These are phyloP conservation scores for Trichophyton verrucosum DNA, from an alignment of 2,329 filamentous ascomycete species.

Conservation along the genomic window DNA sequence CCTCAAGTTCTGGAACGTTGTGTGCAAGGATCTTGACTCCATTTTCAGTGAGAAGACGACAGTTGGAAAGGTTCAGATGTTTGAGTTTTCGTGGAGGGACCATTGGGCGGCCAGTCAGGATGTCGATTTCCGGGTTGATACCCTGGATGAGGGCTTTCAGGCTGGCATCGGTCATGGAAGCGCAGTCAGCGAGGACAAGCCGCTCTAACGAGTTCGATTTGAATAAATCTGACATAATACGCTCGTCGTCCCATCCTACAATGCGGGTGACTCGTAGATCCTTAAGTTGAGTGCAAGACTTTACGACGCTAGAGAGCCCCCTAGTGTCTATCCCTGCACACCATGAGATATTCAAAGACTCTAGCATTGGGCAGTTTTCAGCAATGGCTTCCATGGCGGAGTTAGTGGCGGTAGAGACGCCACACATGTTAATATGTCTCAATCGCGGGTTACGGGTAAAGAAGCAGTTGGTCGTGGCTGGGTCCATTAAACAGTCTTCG, in stretches of 20 bases:
- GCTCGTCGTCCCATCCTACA: conserved; percentile 60
- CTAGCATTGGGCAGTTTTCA: conserved; percentile 65
- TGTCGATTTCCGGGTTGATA: conserved; percentile 61
- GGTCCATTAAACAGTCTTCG: conserved; percentile 79
- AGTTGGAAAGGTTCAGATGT: conserved; percentile 75
- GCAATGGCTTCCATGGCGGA: conserved; percentile 77
- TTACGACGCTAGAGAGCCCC: conserved; percentile 60
- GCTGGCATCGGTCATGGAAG: conserved; percentile 62
- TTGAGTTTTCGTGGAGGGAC: conserved; percentile 67
- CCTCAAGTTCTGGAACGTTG: conserved; percentile 67
- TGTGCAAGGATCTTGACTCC: conserved; percentile 61
- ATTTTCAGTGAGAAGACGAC: conserved; percentile 56
- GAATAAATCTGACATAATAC: conserved; percentile 64
- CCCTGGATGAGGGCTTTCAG: conserved; percentile 67
- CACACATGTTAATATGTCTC: conserved; percentile 75
- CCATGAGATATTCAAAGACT: conserved; percentile 83
- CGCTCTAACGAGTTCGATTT: conserved; percentile 68
- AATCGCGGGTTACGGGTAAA: conserved; percentile 67
- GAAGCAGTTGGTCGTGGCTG: conserved; percentile 62
- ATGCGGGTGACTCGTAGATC: conserved; percentile 78
- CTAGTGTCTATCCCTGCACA: conserved; percentile 72
- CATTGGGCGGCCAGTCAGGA: conserved; percentile 61
- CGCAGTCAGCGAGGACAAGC: conserved; percentile 69
- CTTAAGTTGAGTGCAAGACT: conserved; percentile 57
- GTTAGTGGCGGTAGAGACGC: conserved; percentile 67